Base-by-base conservation (phyloP, 208 protist genomes). In the Porcisia deanei region DNA sequence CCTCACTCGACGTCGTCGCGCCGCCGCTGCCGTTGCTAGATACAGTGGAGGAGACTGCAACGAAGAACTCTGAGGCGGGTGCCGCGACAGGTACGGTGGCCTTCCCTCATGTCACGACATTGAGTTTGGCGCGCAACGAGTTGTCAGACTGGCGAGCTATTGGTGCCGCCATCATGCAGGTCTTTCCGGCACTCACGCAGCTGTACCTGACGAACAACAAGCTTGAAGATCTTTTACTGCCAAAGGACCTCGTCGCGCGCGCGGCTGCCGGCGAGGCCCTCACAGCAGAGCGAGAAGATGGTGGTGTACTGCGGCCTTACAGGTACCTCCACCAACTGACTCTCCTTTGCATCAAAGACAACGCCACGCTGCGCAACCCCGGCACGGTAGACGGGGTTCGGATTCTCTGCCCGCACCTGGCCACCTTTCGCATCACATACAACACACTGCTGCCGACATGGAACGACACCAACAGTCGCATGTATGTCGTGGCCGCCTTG, bases 401-500 rank as follows among this genome's bases (percentile, higher is more conserved):
- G 1, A 57, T 87, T 37, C 68, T 92, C 30, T 94, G 88, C 71
- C 91, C 91, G 25, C 30, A 54, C 34, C 77, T 97, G 43, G 52
- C 72, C 34, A 86, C 84, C 7, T 95, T 94, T 54, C 91, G 93
- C 75, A 91, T 96, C 67, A 92, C 91, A 53, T 96, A 97, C 75
- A 75, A 76, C 63, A 53, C 77, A 20, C 71, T 97, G 60, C 87
- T 96, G 66, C 91, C 91, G 0, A 63, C 80, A 30, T 96, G 90
- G 89, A 96, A 95, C 57, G 91, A 93, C 39, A 90, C 90, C n/a
- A 82, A 91, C 59, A 83, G 78, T 14, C 93, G 93, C 52, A 97
- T 97, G 93, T 94, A 89, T 75, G 89, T 94, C 2, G 89, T 97
- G 30, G 93, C 93, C 25, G 89, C 91, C 22, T 71, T 97, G 64